These are phyloP conservation scores for Cadophora sp. DNA, from an alignment of 2,329 filamentous ascomycete genomes.

Conservation along the genomic window DNA sequence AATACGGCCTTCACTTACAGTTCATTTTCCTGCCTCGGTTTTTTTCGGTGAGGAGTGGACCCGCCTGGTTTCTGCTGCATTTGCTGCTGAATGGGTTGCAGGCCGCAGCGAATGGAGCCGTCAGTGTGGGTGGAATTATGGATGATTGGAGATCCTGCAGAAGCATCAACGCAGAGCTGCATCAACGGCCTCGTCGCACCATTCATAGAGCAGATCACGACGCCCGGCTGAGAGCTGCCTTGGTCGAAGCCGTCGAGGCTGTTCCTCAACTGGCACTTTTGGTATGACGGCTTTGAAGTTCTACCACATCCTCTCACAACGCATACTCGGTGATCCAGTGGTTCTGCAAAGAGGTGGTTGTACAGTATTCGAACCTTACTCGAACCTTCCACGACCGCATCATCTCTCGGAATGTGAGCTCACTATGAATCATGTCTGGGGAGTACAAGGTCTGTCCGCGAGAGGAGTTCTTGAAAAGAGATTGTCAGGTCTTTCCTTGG, in stretches of 20 bases:
- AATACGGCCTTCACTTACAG: not conserved
- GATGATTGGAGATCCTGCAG: slow-evolving; percentile 26
- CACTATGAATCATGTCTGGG: not conserved
- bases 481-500: not conserved
- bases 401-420: not conserved
- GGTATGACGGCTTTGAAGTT: not conserved
- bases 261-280: slow-evolving; percentile 3
- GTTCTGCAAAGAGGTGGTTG: not conserved
- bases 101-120: slow-evolving; percentile 10
- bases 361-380: not conserved
- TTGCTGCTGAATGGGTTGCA: slow-evolving; percentile 12
- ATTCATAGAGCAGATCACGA: not conserved
- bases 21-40: not conserved
- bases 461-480: not conserved
- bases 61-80: not conserved
- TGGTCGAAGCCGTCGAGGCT: not conserved
- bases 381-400: not conserved
- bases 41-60: not conserved
- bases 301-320: slow-evolving; percentile 3
- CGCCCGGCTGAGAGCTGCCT: slow-evolving; percentile 14
- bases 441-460: not conserved
- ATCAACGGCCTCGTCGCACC: slow-evolving; percentile 19
- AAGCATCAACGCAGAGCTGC: slow-evolving; percentile 20
- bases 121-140: slow-evolving; percentile 20
- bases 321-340: slow-evolving; percentile 1